These are phyloP conservation scores for Capsicum chinense DNA, from an alignment of 257 asterid genomes.

Conservation along the genomic window DNA sequence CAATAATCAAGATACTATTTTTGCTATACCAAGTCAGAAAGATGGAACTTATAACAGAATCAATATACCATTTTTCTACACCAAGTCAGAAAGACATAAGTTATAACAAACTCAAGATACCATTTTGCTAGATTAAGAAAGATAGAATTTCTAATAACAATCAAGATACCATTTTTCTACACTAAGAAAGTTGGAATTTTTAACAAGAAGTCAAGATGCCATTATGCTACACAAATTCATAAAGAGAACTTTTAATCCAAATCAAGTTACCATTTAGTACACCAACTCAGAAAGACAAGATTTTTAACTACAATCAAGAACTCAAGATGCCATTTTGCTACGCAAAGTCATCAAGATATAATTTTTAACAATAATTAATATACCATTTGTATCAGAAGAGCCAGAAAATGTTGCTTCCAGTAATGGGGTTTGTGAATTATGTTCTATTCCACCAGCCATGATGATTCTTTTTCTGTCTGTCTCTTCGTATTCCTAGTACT, in stretches of 20 bases:
- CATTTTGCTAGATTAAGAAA: not conserved
- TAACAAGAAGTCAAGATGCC: no score
- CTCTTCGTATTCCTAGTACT: not conserved
- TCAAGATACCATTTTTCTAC: no score
- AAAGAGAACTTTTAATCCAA: no score
- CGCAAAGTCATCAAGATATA: not conserved
- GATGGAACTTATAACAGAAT: not conserved
- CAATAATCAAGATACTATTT: not conserved
- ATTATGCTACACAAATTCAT: no score
- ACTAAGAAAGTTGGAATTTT: no score
- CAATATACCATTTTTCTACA: not conserved
- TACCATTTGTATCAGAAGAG: slow-evolving; percentile 11
- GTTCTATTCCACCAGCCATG: slow-evolving; percentile 5
- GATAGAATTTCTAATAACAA: no score
- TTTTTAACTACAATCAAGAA: not conserved
- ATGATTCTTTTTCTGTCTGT: not conserved
- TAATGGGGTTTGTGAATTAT: not conserved
- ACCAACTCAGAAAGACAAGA: not conserved
- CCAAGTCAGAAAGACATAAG: not conserved
- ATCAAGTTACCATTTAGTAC: not conserved
- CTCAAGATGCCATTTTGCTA: not conserved
- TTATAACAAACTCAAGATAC: not conserved
- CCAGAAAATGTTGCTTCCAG: not conserved
- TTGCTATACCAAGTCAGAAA: not conserved
- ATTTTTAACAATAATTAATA: not conserved